Evolutionary conservation across 805 yeast species (phyloP), one percentile per base, ranked within the genome.

Genomic region (Lachancea kluyveri): DNA sequence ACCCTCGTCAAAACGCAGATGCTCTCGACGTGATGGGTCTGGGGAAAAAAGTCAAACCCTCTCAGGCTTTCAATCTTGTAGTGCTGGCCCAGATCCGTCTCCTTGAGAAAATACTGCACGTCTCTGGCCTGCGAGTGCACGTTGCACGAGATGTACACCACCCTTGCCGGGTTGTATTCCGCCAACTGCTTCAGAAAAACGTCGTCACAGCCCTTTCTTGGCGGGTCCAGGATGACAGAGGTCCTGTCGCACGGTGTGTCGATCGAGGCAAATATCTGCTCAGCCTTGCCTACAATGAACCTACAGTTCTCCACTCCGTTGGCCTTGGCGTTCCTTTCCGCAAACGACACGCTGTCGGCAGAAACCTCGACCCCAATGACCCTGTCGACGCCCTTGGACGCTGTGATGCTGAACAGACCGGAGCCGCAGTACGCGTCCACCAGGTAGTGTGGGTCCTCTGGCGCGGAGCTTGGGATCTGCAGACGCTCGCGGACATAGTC

Each of bases 101-200:
- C 68, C 40, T 70, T 72, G 35, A 88, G 57, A 50, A 92, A 83
- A 65, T 77, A 87, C 45, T 85, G 90, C 27, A 92, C 55, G 56
- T 92, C 98, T 47, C 97, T 68, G 4, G 97, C 97, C 60, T 92
- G 98, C 12, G 96, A 85, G 62, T 90, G 96, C 29, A 92, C 98
- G 53, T 92, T 92, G 67, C 98, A 92, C 40, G 95, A 85, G 36
- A 92, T 83, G 60, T 92, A 92, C n/a, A 92, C 94, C 33, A 92
- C 76, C 46, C 78, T 77, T 10, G 81, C 81, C 3, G 98, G 97
- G 40, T 72, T 67, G 59, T 83, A 92, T 13, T 68, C 84, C 13
- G 92, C 72, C 36, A 92, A 66, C 62, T 92, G 98, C 43, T 79
- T 76, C 59, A 92, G 66, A 52, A 92, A 92, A 7, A 76, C 75